Evolutionary conservation across 345 rosid genomes (phyloP).

Genomic region (Capsella bursapastoris): DNA sequence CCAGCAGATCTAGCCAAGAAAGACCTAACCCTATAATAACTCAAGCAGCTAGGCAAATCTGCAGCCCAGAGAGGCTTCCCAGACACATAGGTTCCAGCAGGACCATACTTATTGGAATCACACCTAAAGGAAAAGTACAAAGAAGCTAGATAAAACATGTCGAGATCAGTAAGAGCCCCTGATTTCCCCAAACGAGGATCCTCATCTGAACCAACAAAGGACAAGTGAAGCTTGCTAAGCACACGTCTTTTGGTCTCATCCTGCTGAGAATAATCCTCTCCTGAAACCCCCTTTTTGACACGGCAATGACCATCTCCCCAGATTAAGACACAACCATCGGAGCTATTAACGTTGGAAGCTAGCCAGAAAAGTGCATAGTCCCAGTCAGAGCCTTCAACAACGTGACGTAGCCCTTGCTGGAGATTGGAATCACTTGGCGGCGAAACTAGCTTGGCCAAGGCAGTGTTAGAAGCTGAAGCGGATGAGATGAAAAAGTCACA

Average conservation of each 20-base stretch:
- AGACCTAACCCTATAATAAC: conserved; percentile 69
- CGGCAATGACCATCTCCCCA: conserved; percentile 91
- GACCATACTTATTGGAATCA: conserved; percentile 63
- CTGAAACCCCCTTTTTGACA: conserved; percentile 41
- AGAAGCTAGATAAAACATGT: conserved; percentile 77
- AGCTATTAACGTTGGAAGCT: conserved; percentile 57
- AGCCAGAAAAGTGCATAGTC: conserved; percentile 81
- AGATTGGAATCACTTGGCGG: conserved; percentile 63
- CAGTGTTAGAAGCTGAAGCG: conserved; percentile 48
- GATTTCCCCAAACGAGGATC: conserved; percentile 50
- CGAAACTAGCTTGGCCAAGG: conserved; percentile 47
- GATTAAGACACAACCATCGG: conserved; percentile 68
- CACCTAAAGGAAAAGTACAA: conserved; percentile 64
- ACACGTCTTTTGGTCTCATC: conserved; percentile 66
- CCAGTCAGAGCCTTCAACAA: conserved; percentile 79
- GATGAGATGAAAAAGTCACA: conserved; percentile 68
- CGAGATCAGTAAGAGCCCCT: conserved; percentile 62
- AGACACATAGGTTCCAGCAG: conserved; percentile 61
- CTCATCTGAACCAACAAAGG: conserved; percentile 56
- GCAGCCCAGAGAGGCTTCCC: conserved; percentile 75
- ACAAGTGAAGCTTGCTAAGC: conserved; percentile 66
- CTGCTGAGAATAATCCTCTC: conserved; percentile 53
- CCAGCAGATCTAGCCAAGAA: conserved; percentile 79
- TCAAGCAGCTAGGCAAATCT: conserved; percentile 54
- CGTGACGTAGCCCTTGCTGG: conserved; percentile 63